Evolutionary conservation across 495 filamentous ascomycete genomes (phyloP).

Genomic region (Penicillium ochrochloron): DNA sequence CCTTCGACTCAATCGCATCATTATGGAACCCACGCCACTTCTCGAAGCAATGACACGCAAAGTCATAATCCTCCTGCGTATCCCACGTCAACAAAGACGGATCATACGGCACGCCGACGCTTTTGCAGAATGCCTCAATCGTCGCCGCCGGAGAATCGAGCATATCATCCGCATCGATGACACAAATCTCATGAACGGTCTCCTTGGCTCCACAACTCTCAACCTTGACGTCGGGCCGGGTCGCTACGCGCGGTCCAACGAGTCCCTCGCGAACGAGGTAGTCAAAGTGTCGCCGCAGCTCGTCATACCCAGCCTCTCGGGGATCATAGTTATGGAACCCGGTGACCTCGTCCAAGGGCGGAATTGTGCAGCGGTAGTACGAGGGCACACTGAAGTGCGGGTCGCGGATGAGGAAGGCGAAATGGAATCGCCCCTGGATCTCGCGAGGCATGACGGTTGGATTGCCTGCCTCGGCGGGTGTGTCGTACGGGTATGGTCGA

Average conservation of each 20-base stretch:
- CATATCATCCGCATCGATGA: slow-evolving; percentile 95
- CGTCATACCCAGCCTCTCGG: slow-evolving; percentile 85
- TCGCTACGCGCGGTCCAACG: slow-evolving; percentile 65
- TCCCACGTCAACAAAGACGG: slow-evolving; percentile 84
- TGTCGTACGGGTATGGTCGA: slow-evolving; percentile 61
- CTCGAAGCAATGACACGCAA: slow-evolving; percentile 74
- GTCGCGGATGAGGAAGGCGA: slow-evolving; percentile 97
- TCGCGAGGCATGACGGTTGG: slow-evolving; percentile 80
- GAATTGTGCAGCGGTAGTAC: slow-evolving; percentile 95
- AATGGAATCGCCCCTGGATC: slow-evolving; percentile 77
- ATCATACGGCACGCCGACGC: slow-evolving; percentile 72
- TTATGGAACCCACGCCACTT: slow-evolving; percentile 98
- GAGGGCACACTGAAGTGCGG: slow-evolving; percentile 84
- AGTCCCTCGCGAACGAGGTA: slow-evolving; percentile 67
- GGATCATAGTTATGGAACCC: slow-evolving; percentile 87
- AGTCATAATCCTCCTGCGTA: slow-evolving; percentile 65
- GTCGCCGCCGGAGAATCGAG: slow-evolving; percentile 77
- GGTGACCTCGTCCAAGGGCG: slow-evolving; percentile 77
- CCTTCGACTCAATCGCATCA: slow-evolving; percentile 81
- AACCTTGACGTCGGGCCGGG: slow-evolving; percentile 37
- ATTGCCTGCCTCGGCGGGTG: slow-evolving; percentile 64
- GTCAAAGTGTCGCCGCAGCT: slow-evolving; percentile 84
- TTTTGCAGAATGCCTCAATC: slow-evolving; percentile 76
- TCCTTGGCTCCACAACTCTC: slow-evolving; percentile 16
- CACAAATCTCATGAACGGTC: slow-evolving; percentile 66